Base-by-base conservation (phyloP, 495 filamentous ascomycete genomes). In the Cryomyces minteri region DNA sequence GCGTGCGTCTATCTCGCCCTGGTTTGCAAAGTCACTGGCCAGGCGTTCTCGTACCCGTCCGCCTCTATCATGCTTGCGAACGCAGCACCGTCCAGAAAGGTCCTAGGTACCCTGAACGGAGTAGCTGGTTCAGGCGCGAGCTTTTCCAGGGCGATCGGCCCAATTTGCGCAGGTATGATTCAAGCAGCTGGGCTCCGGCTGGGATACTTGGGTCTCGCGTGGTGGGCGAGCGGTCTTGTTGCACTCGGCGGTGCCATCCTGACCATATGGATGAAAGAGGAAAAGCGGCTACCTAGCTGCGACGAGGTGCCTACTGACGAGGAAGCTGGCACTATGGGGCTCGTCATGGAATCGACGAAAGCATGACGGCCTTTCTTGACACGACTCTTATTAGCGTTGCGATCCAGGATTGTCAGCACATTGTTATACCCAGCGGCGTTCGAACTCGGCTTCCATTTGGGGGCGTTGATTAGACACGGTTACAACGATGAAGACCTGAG, bases 41-140 rank as follows among this genome's bases (percentile, higher is more conserved):
- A 85, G 51, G 80, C 82, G 36, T 73, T 94, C 58, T 74, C 85
- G 0, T 95, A 90, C 62, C 88, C 88, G 18, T 77, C 80, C 46
- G 84, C 82, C 45, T 77, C 77, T 7, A 87, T 95, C 40, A 73
- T 96, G 39, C 70, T 94, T 28, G 77, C 80, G 40, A 87, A 94
- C 59, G 77, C 85, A 37, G 78, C 86, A 5, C 84, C 87, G 3
- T 82, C 78, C 0, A 76, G 75, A 30, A 71, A 84, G 14, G 78
- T 88, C 6, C 75, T 95, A 9, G 90, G 90, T 0, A 78, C 80
- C n/a, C 82, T 98, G 63, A 96, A 96, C 51, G 90, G 90, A 32
- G 76, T 84, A n/a, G 84, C 85, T 6, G 85, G 86, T 30, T 93
- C 85, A 10, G 83, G 80, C 5, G 90, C 92, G 25, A 93, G 86